phyloP scores from a whole-genome alignment of 148 eudicot species.

The Rhododendron ovatum region DNA sequence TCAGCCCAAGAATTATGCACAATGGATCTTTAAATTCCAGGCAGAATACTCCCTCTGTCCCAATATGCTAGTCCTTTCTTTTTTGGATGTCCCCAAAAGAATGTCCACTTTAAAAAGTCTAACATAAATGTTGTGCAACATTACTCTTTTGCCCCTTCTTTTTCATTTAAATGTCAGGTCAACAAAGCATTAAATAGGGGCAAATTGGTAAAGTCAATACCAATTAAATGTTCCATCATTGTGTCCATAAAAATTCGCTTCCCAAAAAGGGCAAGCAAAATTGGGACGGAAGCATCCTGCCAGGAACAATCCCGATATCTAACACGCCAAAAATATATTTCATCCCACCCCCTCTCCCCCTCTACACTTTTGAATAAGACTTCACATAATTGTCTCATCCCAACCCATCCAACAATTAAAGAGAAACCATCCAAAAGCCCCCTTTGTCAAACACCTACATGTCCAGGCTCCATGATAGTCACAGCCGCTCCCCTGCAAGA shows the following conservation, averaged over 20 bases:
- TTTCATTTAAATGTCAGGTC: neutral
- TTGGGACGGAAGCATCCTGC: conserved; percentile 8
- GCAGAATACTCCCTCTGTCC: neutral
- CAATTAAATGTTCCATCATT: neutral
- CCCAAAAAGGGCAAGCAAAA: neutral
- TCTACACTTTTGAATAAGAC: neutral
- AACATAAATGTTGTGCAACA: neutral
- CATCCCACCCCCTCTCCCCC: neutral
- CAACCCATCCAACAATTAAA: conserved; percentile 45
- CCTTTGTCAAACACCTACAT: conserved; percentile 80
- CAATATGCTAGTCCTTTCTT: neutral
- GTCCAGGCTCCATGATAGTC: conserved; percentile 75
- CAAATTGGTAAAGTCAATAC: neutral
- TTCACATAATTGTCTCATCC: conserved; percentile 20
- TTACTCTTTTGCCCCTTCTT: neutral
- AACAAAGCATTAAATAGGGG: neutral
- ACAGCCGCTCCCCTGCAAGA: conserved; percentile 98
- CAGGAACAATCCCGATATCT: conserved; percentile 5
- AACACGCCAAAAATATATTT: conserved; percentile 13
- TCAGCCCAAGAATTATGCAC: conserved; percentile 21
- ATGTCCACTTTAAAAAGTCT: neutral
- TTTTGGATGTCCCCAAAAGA: neutral
- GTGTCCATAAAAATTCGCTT: neutral
- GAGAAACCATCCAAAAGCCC: conserved; percentile 46
- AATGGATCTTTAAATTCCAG: conserved; percentile 13